phyloP scores from a whole-genome alignment of 1,284 basidiomycete genomes.

The Fistulinella cinereoalba region DNA sequence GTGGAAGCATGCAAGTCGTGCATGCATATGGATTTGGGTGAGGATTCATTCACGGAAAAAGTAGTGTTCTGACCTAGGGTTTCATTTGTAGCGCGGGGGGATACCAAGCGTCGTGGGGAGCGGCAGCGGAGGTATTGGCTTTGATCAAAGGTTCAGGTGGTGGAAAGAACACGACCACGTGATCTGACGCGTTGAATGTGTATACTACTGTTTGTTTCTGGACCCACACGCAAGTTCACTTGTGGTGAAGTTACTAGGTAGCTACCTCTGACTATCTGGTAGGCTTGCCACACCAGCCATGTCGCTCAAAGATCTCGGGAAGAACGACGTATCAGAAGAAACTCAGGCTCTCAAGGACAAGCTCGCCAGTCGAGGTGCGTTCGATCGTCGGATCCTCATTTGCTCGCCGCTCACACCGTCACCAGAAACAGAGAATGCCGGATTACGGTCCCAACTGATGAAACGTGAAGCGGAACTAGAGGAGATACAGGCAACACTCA shows the following conservation, averaged over 20 bases:
- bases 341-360: conserved; percentile 55
- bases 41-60: conserved; percentile 14
- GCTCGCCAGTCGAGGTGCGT: conserved; percentile 58
- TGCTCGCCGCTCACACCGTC: neutral
- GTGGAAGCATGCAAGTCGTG: conserved; percentile 44
- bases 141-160: conserved; percentile 24
- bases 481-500: conserved; percentile 49
- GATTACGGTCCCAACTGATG: conserved; percentile 52
- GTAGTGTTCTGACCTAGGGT: neutral
- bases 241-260: too few relatives aligned
- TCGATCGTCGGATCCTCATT: conserved; percentile 1
- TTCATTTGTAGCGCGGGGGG: conserved; percentile 41
- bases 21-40: conserved; percentile 68
- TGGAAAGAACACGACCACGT: conserved; percentile 30
- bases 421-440: conserved; percentile 56
- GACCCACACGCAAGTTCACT: conserved; percentile 12
- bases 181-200: conserved; percentile 27
- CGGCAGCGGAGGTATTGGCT: conserved; percentile 41
- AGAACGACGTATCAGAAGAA: conserved; percentile 60
- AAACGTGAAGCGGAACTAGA: conserved; percentile 54
- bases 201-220: conserved; percentile 26
- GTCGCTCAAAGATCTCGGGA: conserved; percentile 59
- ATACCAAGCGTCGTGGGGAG: conserved; percentile 57
- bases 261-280: conserved; percentile 10
- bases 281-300: conserved; percentile 34